These are phyloP conservation scores for Penicillium hesseltinei DNA, from an alignment of 2,329 filamentous ascomycete species.

Conservation along the genomic window DNA sequence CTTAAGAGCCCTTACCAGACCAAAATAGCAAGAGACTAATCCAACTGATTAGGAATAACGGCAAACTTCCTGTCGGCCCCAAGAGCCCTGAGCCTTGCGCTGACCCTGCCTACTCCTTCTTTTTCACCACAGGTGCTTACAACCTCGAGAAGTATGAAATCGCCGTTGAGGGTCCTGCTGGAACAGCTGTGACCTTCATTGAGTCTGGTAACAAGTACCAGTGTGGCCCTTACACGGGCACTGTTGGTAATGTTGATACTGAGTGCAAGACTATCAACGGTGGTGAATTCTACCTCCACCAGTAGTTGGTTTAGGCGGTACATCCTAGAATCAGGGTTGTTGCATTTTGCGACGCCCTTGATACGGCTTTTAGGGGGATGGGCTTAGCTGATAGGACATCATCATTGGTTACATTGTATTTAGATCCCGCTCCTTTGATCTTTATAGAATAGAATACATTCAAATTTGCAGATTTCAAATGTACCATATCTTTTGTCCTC, in stretches of 20 bases:
- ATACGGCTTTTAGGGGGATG: neutral
- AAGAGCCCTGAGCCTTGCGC: neutral
- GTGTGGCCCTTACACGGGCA: conserved; percentile 1
- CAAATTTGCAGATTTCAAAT: no score
- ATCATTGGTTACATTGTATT: neutral
- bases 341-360: neutral
- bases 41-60: neutral
- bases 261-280: conserved; percentile 6
- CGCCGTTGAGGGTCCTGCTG: neutral
- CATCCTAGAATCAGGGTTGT: neutral
- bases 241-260: neutral
- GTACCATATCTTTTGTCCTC: no score
- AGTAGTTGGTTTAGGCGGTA: neutral
- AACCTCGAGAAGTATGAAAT: neutral
- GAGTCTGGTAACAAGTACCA: conserved; percentile 1
- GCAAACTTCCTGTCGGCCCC: neutral
- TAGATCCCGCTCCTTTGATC: neutral
- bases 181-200: neutral
- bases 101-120: neutral
- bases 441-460: neutral
- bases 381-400: neutral
- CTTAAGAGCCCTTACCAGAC: fast-evolving
- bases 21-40: neutral
- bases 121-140: neutral
- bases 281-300: neutral